Conservation (phyloP, 495 filamentous ascomycete species). For the Penicillium waksmanii region DNA sequence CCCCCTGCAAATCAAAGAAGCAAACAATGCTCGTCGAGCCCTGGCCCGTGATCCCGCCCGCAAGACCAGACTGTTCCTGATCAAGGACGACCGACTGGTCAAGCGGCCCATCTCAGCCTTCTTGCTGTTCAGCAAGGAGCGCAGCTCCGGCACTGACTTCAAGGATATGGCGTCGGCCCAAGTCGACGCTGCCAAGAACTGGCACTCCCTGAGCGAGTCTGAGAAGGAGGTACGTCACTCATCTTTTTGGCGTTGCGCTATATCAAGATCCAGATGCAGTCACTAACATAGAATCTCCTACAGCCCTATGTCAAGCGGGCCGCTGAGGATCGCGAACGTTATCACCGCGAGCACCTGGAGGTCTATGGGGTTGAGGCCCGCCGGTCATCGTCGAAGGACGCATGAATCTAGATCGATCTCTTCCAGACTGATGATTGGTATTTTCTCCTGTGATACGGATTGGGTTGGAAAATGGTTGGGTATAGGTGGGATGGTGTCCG, state of each 20-base stretch:
- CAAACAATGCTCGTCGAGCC: constrained; percentile 63
- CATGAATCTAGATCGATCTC: neutral
- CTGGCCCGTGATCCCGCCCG: constrained; percentile 39
- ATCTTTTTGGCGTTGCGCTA: neutral
- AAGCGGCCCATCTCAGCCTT: constrained; percentile 48
- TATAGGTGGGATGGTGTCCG: neutral
- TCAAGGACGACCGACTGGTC: constrained; percentile 64
- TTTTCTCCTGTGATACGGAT: constrained; percentile 7
- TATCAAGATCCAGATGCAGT: neutral
- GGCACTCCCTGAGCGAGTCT: constrained; percentile 52
- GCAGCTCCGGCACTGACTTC: constrained; percentile 51
- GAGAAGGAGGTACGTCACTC: constrained; percentile 58
- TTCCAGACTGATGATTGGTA: neutral
- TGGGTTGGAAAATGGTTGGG: constrained; percentile 2
- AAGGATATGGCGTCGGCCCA: constrained; percentile 30
- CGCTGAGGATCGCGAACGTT: constrained; percentile 34
- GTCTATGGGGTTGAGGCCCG: constrained; percentile 35
- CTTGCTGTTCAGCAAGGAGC: constrained; percentile 50
- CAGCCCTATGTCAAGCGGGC: constrained; percentile 32
- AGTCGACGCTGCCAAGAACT: constrained; percentile 51
- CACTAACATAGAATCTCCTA: constrained; percentile 6
- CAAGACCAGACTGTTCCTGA: constrained; percentile 14
- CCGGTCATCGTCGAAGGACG: neutral
- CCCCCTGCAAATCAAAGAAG: constrained; percentile 57
- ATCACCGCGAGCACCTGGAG: constrained; percentile 35